Evolutionary conservation across 768 basidiomycete species (phyloP), one percentile per base, ranked within the genome.

Genomic region (Holtermannia corniformis): DNA sequence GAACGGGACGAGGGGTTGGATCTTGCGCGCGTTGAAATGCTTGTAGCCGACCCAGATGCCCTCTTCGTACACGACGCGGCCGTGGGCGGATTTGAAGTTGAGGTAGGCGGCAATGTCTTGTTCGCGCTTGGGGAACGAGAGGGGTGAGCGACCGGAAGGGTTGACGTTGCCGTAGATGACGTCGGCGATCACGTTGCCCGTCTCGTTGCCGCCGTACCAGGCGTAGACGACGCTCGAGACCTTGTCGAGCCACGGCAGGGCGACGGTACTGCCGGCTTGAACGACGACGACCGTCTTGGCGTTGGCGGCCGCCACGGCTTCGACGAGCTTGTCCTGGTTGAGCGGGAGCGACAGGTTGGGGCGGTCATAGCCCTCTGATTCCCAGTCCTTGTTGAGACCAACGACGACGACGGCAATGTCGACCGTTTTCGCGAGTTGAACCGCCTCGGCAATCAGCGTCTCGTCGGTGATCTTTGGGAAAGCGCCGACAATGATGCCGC

Each of bases 121-220:
- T 47, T 83, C 74, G 16, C 73, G 74, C 70, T 78, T 81, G 12
- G 87, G 86, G 80, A 89, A 90, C 1, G 87, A 84, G 63, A 89
- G 70, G 3, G 85, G 81, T 47, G 88, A 74, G 63, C 82, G 82
- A 1, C 82, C 87, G 21, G 82, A 80, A 0, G 87, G 87, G 65
- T 87, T 88, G 54, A 81, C 80, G 58, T 80, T 80, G 44, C 87
- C 87, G 49, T 87, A 81, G 2, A 90, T 69, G 4, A 89, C 82
- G 57, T 89, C 86, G 10, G 85, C 86, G 44, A 91, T 84, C 86
- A 87, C 56, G 43, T 0, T 54, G 19, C 60, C 60, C 7, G 57
- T 56, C 4, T 85, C 80, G 65, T 90, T 89, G 5, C 87, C 87
- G 32, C 87, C 79, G 64, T 89, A 90, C 86, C 86, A 91, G 0